phyloP scores from a whole-genome alignment of 805 yeast genomes.

The Candida xyloterini region DNA sequence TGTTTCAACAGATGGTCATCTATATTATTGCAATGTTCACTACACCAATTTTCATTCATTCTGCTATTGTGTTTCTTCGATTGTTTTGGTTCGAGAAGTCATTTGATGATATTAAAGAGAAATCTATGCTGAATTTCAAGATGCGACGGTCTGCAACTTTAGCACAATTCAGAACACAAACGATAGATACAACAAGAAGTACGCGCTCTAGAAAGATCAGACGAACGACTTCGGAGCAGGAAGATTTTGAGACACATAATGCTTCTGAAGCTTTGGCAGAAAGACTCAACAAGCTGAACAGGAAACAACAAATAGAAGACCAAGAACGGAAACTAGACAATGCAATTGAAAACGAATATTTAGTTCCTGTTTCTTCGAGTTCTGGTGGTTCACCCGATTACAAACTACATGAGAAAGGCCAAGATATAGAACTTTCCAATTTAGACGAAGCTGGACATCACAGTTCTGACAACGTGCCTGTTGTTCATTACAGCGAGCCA shows the following conservation, averaged over 20 bases:
- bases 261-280: slow-evolving; percentile 31
- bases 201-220: slow-evolving; percentile 7
- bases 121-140: slow-evolving; percentile 73
- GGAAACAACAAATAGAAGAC: slow-evolving; percentile 4
- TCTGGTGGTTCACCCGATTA: slow-evolving; percentile 20
- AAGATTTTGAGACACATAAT: slow-evolving; percentile 28
- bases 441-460: slow-evolving; percentile 2
- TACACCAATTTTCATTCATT: slow-evolving; percentile 87
- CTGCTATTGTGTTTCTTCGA: slow-evolving; percentile 70
- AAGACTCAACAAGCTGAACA: slow-evolving; percentile 21
- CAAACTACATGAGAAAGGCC: slow-evolving; percentile 1
- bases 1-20: slow-evolving; percentile 79
- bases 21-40: slow-evolving; percentile 62
- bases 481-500: slow-evolving; percentile 41
- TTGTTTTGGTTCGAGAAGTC: slow-evolving; percentile 86
- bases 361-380: slow-evolving; percentile 19
- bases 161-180: slow-evolving; percentile 43
- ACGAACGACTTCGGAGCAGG: slow-evolving; percentile 2
- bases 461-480: slow-evolving; percentile 12
- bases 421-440: slow-evolving; percentile 11
- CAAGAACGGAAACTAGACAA: slow-evolving; percentile 17
- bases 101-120: slow-evolving; percentile 75
- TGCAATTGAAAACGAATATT: slow-evolving; percentile 18
- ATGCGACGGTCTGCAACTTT: slow-evolving; percentile 80
- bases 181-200: slow-evolving; percentile 24